A percentile compares a stretch with the other conserved stretches of the same genome.
These are phyloP conservation scores for Mucor circinelloides DNA, from an alignment of 371 early-diverging fungal species.

Conservation along the genomic window DNA sequence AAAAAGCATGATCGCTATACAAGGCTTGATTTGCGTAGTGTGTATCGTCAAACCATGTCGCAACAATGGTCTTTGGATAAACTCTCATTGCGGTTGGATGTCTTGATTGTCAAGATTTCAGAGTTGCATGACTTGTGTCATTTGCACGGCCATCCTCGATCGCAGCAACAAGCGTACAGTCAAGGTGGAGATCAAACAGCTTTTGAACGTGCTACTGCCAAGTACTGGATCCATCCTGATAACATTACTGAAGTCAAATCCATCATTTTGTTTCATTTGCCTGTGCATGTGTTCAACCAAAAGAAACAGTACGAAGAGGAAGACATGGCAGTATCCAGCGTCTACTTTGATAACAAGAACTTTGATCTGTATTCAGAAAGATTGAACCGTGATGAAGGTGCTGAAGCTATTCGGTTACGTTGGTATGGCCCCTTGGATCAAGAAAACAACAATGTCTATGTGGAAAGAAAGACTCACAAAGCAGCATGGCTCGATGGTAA, in stretches of 20 bases:
- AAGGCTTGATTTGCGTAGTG: slow-evolving; percentile 66
- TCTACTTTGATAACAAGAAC: slow-evolving; percentile 93
- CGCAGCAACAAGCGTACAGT: slow-evolving; percentile 20
- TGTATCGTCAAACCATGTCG: slow-evolving; percentile 74
- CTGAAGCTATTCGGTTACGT: slow-evolving; percentile 87
- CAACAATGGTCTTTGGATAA: slow-evolving; percentile 78
- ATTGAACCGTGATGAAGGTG: slow-evolving; percentile 83
- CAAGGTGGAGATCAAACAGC: slow-evolving; percentile 35
- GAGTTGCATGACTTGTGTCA: slow-evolving; percentile 35
- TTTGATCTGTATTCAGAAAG: slow-evolving; percentile 90
- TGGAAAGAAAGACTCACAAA: slow-evolving; percentile 57
- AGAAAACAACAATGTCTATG: slow-evolving; percentile 34
- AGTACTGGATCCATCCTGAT: slow-evolving; percentile 94
- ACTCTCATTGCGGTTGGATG: slow-evolving; percentile 78
- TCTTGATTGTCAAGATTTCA: slow-evolving; percentile 82
- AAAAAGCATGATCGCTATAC: slow-evolving; percentile 97
- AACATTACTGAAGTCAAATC: slow-evolving; percentile 94
- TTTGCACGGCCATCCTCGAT: slow-evolving; percentile 32
- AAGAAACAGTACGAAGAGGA: slow-evolving; percentile 39
- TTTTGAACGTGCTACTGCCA: slow-evolving; percentile 49
- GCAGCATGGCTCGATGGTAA: slow-evolving; percentile 77
- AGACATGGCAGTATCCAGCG: slow-evolving; percentile 80
- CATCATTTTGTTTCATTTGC: slow-evolving; percentile 89
- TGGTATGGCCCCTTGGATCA: slow-evolving; percentile 84
- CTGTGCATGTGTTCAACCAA: slow-evolving; percentile 85